A percentile compares a stretch with the other conserved stretches of the same genome.
These are phyloP conservation scores for Nakazawaea anatomiae DNA, from an alignment of 805 yeast genomes.

Conservation along the genomic window DNA sequence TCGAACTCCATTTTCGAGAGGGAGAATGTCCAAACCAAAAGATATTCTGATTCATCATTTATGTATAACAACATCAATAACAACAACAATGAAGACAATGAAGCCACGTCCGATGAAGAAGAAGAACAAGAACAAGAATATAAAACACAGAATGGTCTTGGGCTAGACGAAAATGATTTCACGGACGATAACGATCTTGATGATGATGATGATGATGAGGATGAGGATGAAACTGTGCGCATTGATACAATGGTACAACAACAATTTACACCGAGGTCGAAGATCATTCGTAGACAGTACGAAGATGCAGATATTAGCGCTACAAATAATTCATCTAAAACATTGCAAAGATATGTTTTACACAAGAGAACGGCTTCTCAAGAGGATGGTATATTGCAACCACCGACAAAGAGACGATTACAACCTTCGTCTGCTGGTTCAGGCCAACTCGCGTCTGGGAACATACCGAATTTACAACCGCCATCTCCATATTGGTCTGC, in stretches of 20 bases:
- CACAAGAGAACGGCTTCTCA: conserved; percentile 9
- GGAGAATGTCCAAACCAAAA: not conserved
- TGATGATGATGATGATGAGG: not conserved
- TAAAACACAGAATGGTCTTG: no score
- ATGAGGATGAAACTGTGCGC: conserved; percentile 8
- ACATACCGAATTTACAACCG: conserved; percentile 31
- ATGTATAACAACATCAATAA: not conserved
- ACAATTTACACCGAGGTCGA: conserved; percentile 5
- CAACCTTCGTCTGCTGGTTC: conserved; percentile 9
- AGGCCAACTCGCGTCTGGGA: conserved; percentile 15
- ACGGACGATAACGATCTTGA: conserved; percentile 9
- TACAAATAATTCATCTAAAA: not conserved
- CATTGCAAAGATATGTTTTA: not conserved
- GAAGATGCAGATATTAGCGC: not conserved
- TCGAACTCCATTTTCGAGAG: not conserved
- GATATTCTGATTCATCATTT: not conserved
- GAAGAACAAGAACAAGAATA: not conserved
- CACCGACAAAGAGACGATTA: conserved; percentile 5
- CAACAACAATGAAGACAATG: not conserved
- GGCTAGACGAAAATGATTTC: conserved; percentile 5
- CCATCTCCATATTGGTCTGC: conserved; percentile 36
- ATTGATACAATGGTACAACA: not conserved
- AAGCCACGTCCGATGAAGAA: not conserved
- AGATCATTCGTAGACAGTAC: conserved; percentile 4
- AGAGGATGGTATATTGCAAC: conserved; percentile 13